A percentile compares a stretch with the other conserved stretches of the same genome.
Conservation (phyloP, 345 rosid genomes). For the Pistacia integerrima region DNA sequence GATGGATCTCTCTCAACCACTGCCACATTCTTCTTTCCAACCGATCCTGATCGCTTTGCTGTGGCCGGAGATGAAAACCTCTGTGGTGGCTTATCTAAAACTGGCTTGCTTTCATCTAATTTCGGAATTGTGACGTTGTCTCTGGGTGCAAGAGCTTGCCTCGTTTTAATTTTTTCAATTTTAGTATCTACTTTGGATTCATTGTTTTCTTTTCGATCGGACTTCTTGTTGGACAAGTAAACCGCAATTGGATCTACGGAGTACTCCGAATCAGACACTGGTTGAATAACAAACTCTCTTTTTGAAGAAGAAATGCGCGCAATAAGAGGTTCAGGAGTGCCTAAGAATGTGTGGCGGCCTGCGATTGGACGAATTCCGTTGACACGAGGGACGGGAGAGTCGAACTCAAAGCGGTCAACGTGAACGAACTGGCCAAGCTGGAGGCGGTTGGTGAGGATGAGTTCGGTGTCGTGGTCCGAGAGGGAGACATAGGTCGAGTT, state of each 20-base stretch:
- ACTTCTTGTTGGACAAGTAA: slow-evolving; percentile 59
- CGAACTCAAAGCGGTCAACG: slow-evolving; percentile 78
- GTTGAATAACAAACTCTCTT: slow-evolving; percentile 83
- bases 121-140: slow-evolving; percentile 26
- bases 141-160: slow-evolving; percentile 64
- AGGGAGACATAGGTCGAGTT: slow-evolving; percentile 96
- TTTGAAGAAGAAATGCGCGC: slow-evolving; percentile 74
- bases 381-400: slow-evolving; percentile 82
- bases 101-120: slow-evolving; percentile 31
- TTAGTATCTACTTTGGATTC: slow-evolving; percentile 23
- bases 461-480: slow-evolving; percentile 87
- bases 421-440: slow-evolving; percentile 97
- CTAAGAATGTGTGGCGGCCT: slow-evolving; percentile 87
- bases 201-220: slow-evolving; percentile 18
- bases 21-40: slow-evolving; percentile 44
- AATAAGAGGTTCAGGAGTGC: slow-evolving; percentile 79
- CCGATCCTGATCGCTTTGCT: slow-evolving; percentile 59
- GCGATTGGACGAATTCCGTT: slow-evolving; percentile 83
- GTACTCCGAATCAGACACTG: slow-evolving; percentile 74
- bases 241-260: slow-evolving; percentile 75
- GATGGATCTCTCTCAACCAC: slow-evolving; percentile 73
- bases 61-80: slow-evolving; percentile 86
- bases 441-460: slow-evolving; percentile 87
- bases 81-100: slow-evolving; percentile 42
- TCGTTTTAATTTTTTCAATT: slow-evolving; percentile 31